Evolutionary conservation across 2,329 filamentous ascomycete genomes (phyloP).

Genomic region (Microdochium trichocladiopsis): DNA sequence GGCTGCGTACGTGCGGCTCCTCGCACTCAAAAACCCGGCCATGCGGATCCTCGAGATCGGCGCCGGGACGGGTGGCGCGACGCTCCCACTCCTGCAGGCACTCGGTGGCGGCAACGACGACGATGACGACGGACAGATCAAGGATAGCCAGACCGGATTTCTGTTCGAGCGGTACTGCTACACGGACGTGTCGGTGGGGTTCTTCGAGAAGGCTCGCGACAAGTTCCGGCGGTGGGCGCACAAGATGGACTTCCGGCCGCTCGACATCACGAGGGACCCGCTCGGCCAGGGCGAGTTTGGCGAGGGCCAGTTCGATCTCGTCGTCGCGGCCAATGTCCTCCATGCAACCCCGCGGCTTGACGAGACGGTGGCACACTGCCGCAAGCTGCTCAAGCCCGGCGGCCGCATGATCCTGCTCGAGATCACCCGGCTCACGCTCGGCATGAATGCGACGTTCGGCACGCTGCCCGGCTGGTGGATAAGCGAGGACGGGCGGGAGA

Average conservation of each 20-base stretch:
- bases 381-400: slow-evolving; percentile 10
- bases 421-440: neutral
- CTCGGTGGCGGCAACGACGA: no score
- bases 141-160: neutral
- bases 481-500: slow-evolving; percentile 2
- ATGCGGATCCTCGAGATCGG: slow-evolving; percentile 29
- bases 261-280: slow-evolving; percentile 17
- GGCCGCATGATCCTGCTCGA: slow-evolving; percentile 14
- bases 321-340: slow-evolving; percentile 14
- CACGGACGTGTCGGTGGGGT: slow-evolving; percentile 30
- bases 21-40: slow-evolving; percentile 20
- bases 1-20: slow-evolving; percentile 11
- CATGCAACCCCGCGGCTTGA: slow-evolving; percentile 11
- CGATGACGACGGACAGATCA: no score
- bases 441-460: slow-evolving; percentile 8
- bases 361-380: slow-evolving; percentile 10
- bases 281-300: neutral
- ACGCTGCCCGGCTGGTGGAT: slow-evolving; percentile 9
- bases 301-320: slow-evolving; percentile 11
- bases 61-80: slow-evolving; percentile 24
- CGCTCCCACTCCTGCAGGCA: slow-evolving; percentile 13
- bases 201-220: slow-evolving; percentile 25
- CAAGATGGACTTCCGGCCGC: slow-evolving; percentile 21
- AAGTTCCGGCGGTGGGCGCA: slow-evolving; percentile 11
- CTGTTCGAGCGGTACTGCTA: slow-evolving; percentile 19